A percentile compares a stretch with the other conserved stretches of the same genome.
These are phyloP conservation scores for Chalciporus sp. DNA, from an alignment of 1,284 basidiomycete species.

Conservation along the genomic window DNA sequence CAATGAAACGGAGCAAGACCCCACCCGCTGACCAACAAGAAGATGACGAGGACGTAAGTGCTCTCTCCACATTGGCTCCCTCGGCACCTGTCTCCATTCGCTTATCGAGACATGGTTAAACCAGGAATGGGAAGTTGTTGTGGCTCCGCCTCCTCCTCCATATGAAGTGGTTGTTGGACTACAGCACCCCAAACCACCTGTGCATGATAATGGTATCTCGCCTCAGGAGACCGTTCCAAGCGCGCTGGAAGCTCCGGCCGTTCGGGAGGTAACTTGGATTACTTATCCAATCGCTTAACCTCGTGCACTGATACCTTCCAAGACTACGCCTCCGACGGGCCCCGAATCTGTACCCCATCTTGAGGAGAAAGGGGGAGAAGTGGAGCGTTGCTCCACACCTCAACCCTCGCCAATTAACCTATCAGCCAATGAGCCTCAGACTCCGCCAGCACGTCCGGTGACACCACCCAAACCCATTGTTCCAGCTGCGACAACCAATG, in stretches of 20 bases:
- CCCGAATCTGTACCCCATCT: background rate
- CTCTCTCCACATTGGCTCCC: background rate
- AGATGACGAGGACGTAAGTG: conserved; percentile 32
- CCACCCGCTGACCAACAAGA: conserved; percentile 41
- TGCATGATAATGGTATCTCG: conserved; percentile 10
- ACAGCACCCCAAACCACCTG: conserved; percentile 12
- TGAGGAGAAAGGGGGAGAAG: conserved; percentile 13
- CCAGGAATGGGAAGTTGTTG: conserved; percentile 36
- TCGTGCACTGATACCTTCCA: conserved; percentile 13
- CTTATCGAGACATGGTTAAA: conserved; percentile 26
- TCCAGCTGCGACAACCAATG: conserved; percentile 21
- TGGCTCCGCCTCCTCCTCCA: conserved; percentile 31
- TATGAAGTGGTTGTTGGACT: conserved; percentile 25
- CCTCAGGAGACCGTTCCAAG: conserved; percentile 3
- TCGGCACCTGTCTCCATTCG: conserved; percentile 6
- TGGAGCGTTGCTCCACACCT: conserved; percentile 16
- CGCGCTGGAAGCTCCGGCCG: conserved; percentile 5
- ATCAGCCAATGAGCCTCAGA: conserved; percentile 16
- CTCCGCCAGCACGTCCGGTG: conserved; percentile 9
- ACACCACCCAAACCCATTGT: conserved; percentile 19
- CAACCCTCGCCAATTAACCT: conserved; percentile 2
- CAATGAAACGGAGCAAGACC: conserved; percentile 53
- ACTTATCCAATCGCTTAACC: background rate
- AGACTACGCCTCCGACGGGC: conserved; percentile 14
- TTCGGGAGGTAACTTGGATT: conserved; percentile 19